A percentile compares a stretch with the other conserved stretches of the same genome.
phyloP scores from a whole-genome alignment of 75 land plant genomes.

The Picea glauca region DNA sequence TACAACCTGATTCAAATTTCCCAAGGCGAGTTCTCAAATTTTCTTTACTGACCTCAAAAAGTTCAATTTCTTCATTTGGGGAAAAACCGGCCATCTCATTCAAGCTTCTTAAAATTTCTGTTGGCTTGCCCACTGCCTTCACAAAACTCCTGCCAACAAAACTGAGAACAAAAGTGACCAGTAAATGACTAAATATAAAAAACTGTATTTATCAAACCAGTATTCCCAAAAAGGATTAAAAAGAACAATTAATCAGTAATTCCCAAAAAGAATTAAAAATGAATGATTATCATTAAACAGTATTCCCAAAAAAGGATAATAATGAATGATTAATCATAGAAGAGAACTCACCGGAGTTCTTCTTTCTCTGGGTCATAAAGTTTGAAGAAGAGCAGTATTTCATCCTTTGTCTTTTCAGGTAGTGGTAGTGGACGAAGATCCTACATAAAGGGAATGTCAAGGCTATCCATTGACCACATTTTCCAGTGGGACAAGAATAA shows the following conservation, averaged over 20 bases:
- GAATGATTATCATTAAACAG: too few species aligned
- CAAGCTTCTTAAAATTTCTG: constrained; percentile 67
- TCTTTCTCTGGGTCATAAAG: constrained; percentile 91
- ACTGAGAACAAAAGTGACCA: constrained; percentile 29
- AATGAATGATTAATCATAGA: not conserved
- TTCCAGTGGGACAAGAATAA: not conserved
- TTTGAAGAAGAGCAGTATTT: constrained; percentile 88
- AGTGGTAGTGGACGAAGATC: constrained; percentile 56
- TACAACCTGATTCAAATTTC: not conserved
- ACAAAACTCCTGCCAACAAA: constrained; percentile 92
- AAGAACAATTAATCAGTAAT: too few species aligned
- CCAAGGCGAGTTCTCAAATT: not conserved
- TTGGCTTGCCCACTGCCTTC: constrained; percentile 71
- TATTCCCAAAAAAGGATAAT: not conserved
- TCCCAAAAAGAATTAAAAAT: too few species aligned
- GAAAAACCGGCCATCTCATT: constrained; percentile 91
- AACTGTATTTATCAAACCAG: too few species aligned
- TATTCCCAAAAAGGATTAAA: too few species aligned
- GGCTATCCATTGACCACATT: not conserved
- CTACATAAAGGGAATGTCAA: constrained; percentile 23
- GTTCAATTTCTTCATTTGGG: constrained; percentile 80
- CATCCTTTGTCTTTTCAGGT: constrained; percentile 84
- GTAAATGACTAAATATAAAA: not conserved
- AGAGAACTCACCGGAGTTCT: constrained; percentile 62
- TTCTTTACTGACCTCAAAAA: constrained; percentile 64